These are phyloP conservation scores for Penicillium crystallinum DNA, from an alignment of 495 filamentous ascomycete genomes.

Conservation along the genomic window DNA sequence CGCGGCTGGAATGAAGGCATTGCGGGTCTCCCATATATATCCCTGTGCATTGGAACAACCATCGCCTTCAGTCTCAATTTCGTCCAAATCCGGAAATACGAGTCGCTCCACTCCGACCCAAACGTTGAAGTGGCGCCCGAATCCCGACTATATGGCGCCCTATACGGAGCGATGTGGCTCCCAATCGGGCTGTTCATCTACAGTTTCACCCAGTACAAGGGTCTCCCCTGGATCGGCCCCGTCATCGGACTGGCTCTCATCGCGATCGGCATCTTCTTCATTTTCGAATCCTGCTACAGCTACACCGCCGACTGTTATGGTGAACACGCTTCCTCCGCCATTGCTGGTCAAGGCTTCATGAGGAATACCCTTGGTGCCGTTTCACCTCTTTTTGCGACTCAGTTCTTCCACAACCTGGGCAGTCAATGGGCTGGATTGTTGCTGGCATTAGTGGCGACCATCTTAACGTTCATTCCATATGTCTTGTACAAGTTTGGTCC, in stretches of 20 bases:
- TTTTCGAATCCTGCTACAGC: constrained; percentile 41
- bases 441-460: constrained; percentile 34
- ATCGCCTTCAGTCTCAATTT: constrained; percentile 55
- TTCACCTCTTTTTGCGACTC: constrained; percentile 44
- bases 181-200: constrained; percentile 74
- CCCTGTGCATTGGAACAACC: constrained; percentile 59
- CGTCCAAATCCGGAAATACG: constrained; percentile 53
- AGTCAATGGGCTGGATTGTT: constrained; percentile 43
- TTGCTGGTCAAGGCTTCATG: constrained; percentile 46
- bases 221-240: constrained; percentile 61
- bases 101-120: constrained; percentile 55
- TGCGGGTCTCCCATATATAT: constrained; percentile 71
- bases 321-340: constrained; percentile 39
- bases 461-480: constrained; percentile 40
- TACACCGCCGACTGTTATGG: constrained; percentile 46
- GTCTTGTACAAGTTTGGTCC: constrained; percentile 39
- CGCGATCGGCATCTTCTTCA: constrained; percentile 45
- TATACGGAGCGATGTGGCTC: constrained; percentile 64
- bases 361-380: constrained; percentile 47
- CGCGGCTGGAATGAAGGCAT: constrained; percentile 61
- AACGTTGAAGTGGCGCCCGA: constrained; percentile 46
- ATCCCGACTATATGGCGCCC: constrained; percentile 56
- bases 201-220: constrained; percentile 65
- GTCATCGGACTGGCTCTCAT: constrained; percentile 46
- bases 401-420: constrained; percentile 43